phyloP scores from a whole-genome alignment of 108 stramenopile genomes.

The Stephanodiscus minutulus region DNA sequence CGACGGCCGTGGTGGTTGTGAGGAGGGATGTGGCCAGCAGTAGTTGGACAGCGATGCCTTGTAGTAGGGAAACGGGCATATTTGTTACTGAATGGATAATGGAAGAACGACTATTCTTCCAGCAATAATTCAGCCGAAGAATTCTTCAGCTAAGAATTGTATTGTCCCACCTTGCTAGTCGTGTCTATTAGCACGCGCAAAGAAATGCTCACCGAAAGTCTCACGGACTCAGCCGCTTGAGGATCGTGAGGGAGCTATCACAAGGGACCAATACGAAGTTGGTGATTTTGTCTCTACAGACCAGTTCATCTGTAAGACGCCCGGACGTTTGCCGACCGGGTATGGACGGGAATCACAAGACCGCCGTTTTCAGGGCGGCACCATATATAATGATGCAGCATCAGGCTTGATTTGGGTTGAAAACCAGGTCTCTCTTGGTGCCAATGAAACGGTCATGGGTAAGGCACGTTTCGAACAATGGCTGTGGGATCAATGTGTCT shows the following conservation, averaged over 20 bases:
- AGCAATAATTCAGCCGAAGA: conserved; percentile 3
- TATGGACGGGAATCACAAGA: conserved; percentile 32
- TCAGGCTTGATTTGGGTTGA: conserved; percentile 7
- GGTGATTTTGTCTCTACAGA: conserved; percentile 9
- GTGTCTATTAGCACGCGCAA: background rate
- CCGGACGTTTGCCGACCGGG: conserved; percentile 32
- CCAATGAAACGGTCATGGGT: conserved; percentile 38
- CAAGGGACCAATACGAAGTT: background rate
- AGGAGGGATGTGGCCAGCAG: too few relatives aligned
- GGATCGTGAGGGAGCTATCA: background rate
- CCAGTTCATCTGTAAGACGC: conserved; percentile 11
- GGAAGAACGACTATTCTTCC: background rate
- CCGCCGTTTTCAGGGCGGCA: conserved; percentile 24
- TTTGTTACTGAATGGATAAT: too few relatives aligned
- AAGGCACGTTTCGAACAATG: conserved; percentile 29
- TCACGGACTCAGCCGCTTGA: background rate
- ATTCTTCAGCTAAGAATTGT: background rate
- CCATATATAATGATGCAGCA: conserved; percentile 25
- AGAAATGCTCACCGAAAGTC: background rate
- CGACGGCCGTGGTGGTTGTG: too few relatives aligned
- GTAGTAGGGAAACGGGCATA: too few relatives aligned
- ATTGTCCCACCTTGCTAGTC: background rate
- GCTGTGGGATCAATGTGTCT: conserved; percentile 5
- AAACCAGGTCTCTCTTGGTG: conserved; percentile 25
- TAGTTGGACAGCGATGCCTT: too few relatives aligned